Percentiles rank a stretch among this genome's conserved stretches.
Evolutionary conservation across 225 moss, liverwort and hornwort species (phyloP).

Genomic region (Lunularia cruciata): DNA sequence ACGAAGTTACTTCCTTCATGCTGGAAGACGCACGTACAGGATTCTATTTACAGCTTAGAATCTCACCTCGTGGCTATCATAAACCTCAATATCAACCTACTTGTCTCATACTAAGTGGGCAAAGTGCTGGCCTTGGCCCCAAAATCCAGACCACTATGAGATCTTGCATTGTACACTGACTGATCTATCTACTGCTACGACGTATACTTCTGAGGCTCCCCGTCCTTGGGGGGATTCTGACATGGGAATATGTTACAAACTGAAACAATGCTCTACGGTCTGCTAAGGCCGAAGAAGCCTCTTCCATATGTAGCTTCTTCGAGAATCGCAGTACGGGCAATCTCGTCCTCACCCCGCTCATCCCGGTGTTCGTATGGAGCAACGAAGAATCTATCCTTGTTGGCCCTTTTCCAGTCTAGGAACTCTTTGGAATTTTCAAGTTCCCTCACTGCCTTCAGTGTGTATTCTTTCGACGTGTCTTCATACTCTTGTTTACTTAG

Average conservation of each 20-base stretch:
- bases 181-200: conserved; percentile 12
- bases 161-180: neutral
- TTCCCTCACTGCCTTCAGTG: conserved; percentile 31
- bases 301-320: conserved; percentile 23
- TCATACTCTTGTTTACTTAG: conserved; percentile 39
- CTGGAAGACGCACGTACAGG: too few species aligned
- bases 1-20: too few species aligned
- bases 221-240: conserved; percentile 15
- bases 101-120: too few species aligned
- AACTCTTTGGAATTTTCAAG: conserved; percentile 30
- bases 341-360: conserved; percentile 39
- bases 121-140: too few species aligned
- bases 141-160: neutral
- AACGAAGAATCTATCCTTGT: conserved; percentile 27
- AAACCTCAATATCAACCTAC: too few species aligned
- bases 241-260: conserved; percentile 29
- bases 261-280: conserved; percentile 8
- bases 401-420: conserved; percentile 28
- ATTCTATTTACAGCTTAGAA: too few species aligned
- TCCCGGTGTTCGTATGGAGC: conserved; percentile 29
- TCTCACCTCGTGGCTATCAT: too few species aligned
- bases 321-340: conserved; percentile 28
- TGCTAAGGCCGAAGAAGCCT: conserved; percentile 25
- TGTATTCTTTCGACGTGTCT: conserved; percentile 23
- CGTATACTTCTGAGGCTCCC: conserved; percentile 19